These are phyloP conservation scores for Solanum paucissectum DNA, from an alignment of 257 asterid genomes.

Conservation along the genomic window DNA sequence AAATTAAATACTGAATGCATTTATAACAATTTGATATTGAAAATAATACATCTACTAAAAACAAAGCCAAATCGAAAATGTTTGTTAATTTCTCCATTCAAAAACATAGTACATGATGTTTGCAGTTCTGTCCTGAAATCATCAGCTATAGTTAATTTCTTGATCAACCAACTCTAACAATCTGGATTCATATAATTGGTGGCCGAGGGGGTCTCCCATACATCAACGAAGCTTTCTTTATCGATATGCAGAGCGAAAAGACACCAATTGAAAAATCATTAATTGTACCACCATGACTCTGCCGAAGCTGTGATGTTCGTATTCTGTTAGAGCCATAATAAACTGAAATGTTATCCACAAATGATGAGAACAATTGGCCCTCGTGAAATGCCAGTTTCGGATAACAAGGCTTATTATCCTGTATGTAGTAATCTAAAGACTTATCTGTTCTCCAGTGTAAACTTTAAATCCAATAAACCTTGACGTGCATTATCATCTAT, in stretches of 20 bases:
- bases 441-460: too few relatives aligned
- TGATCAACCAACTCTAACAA: too few relatives aligned
- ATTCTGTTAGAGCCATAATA: conserved; percentile 73
- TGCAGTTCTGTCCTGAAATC: not conserved
- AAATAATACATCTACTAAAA: conserved; percentile 1
- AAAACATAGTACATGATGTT: not conserved
- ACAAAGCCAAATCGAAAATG: conserved; percentile 12
- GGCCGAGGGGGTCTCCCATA: conserved; percentile 63
- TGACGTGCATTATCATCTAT: conserved; percentile 12
- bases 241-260: too few relatives aligned
- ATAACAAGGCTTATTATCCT: conserved; percentile 19
- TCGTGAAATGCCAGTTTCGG: conserved; percentile 67
- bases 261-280: conserved; percentile 76
- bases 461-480: too few relatives aligned
- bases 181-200: too few relatives aligned
- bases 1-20: too few relatives aligned
- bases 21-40: conserved; percentile 4
- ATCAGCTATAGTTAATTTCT: too few relatives aligned
- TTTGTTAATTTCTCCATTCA: not conserved
- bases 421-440: too few relatives aligned
- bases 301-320: conserved; percentile 43
- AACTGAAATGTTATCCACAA: conserved; percentile 67
- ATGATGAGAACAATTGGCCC: conserved; percentile 71
- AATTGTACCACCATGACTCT: conserved; percentile 67
- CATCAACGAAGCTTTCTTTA: conserved; percentile 6